Base-by-base conservation (phyloP, 352 stramenopile species). In the Bremia lactucae region DNA sequence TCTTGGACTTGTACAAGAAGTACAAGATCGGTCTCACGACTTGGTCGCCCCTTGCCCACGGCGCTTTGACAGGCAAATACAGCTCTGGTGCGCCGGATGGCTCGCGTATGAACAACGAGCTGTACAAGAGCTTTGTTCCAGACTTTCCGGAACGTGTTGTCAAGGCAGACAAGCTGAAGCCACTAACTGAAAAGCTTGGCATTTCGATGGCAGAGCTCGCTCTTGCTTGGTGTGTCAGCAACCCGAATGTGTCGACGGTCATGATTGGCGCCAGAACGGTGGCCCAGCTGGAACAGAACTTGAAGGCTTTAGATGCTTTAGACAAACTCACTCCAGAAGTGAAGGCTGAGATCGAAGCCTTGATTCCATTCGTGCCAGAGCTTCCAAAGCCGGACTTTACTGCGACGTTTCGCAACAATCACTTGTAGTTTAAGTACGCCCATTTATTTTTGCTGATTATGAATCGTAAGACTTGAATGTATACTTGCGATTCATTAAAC, bases 1-100 rank as follows among this genome's bases (percentile, higher is more conserved):
- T 67, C 39, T 36, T 48, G 19, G 46, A 64, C 15, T 35, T 84
- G 36, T 84, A 70, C 57, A 54, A 68, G 31, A 58, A 63, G 21
- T 78, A 78, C 55, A 76, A 72, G 21, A 39, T 74, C 9, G 67
- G 64, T 2, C 42, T 66, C 6, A 79, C 66, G 26, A 48, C 37
- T 21, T 61, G 36, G 46, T 55, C 45, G 6, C 53, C 47, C 4
- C 49, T 86, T 0, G 55, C 57, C 1, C 66, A 55, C 9, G 75
- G 72, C 5, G 18, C 74, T 13, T 49, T 87, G 5, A 82, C 72
- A n/a, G 70, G 70, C 38, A 87, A 87, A 53, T 81, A 85, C 60
- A 62, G 48, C 51, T 25, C 42, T 2, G 64, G 51, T 11, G 54
- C 52, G 13, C 49, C 41, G 9, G 44, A 63, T 2, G 64, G 48